phyloP scores from a whole-genome alignment of 306 rosid species.

The Arachis stenosperma region DNA sequence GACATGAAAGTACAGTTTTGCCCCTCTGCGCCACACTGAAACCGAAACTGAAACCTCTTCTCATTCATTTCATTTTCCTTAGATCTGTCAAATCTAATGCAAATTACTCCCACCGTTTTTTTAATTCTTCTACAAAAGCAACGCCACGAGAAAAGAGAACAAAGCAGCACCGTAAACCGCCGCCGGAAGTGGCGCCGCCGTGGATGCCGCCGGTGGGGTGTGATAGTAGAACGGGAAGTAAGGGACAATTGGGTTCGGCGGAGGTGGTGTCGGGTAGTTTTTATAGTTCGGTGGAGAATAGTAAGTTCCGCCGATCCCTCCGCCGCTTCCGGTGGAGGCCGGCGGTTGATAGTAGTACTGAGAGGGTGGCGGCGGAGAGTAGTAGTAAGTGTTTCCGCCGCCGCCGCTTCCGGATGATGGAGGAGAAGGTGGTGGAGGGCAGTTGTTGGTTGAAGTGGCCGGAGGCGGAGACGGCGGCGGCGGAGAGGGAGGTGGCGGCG shows the following conservation, averaged over 20 bases:
- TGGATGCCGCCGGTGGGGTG: conserved; percentile 69
- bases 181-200: conserved; percentile 38
- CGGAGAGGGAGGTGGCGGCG: conserved; percentile 64
- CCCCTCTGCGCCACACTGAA: neutral
- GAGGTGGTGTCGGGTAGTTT: conserved; percentile 74
- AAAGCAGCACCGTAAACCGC: conserved; percentile 18
- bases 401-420: conserved; percentile 48
- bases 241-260: conserved; percentile 95
- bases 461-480: conserved; percentile 49
- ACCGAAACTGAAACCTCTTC: too few species aligned
- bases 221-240: conserved; percentile 85
- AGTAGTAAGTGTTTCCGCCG: conserved; percentile 39
- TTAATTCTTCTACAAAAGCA: conserved; percentile 45
- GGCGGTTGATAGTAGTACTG: conserved; percentile 44
- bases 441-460: conserved; percentile 26
- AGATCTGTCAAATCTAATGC: conserved; percentile 68
- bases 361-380: conserved; percentile 77
- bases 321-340: conserved; percentile 17
- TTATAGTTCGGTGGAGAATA: conserved; percentile 58
- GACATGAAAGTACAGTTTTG: too few species aligned
- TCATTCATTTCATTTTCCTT: neutral
- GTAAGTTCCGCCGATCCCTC: conserved; percentile 48
- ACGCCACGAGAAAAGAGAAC: conserved; percentile 31
- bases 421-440: conserved; percentile 76
- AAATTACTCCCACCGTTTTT: conserved; percentile 45